Evolutionary conservation across 1,139 yeast genomes (phyloP).

Genomic region (Candida anutae): DNA sequence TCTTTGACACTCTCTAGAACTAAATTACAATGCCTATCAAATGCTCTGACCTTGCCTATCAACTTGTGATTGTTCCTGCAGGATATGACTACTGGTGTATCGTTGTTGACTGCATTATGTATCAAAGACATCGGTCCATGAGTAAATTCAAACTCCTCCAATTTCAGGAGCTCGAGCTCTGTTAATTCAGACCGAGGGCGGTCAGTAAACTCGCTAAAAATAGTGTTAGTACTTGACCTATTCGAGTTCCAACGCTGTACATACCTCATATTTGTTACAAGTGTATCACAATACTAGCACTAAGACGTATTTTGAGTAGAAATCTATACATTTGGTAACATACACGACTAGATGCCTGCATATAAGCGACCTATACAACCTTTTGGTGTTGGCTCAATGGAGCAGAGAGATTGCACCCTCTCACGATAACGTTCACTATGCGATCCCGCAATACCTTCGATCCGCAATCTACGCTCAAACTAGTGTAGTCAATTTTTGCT

Average conservation of each 20-base stretch:
- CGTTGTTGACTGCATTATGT: slow-evolving; percentile 68
- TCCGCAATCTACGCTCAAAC: slow-evolving; percentile 64
- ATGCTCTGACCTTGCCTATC: slow-evolving; percentile 84
- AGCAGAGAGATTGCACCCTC: slow-evolving; percentile 77
- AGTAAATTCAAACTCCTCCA: slow-evolving; percentile 85
- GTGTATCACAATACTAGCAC: not conserved
- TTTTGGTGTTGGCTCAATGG: slow-evolving; percentile 47
- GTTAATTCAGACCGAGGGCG: slow-evolving; percentile 75
- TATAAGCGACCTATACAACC: too few relatives aligned
- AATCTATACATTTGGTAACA: not conserved
- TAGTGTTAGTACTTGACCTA: slow-evolving; percentile 7
- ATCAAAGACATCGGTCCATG: slow-evolving; percentile 89
- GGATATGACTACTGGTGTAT: slow-evolving; percentile 76
- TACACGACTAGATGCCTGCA: not conserved
- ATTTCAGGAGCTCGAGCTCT: slow-evolving; percentile 66
- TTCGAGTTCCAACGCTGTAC: slow-evolving; percentile 1
- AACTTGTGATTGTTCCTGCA: slow-evolving; percentile 90
- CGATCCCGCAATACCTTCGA: slow-evolving; percentile 76
- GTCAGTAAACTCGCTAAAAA: slow-evolving; percentile 51
- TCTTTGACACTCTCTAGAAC: slow-evolving; percentile 89
- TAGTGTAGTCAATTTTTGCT: slow-evolving; percentile 61
- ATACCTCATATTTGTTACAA: slow-evolving; percentile 6
- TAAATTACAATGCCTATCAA: slow-evolving; percentile 93
- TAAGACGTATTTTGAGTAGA: not conserved
- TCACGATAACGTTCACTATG: slow-evolving; percentile 68